These are phyloP conservation scores for Babjeviella inositovora DNA, from an alignment of 805 yeast genomes.

Conservation along the genomic window DNA sequence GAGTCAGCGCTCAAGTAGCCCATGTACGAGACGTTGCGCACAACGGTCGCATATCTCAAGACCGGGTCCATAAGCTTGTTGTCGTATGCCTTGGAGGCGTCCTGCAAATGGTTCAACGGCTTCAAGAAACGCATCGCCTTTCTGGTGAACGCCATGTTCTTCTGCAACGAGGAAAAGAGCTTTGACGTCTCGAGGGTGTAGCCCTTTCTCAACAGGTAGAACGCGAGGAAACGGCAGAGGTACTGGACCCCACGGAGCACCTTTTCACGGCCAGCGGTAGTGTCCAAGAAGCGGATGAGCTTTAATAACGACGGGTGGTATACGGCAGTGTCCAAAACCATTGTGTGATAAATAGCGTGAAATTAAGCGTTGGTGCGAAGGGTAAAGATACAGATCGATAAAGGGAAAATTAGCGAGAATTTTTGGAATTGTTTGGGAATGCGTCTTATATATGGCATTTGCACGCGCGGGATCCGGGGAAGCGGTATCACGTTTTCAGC, in stretches of 20 bases:
- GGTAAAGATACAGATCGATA: no score
- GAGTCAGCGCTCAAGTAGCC: slow-evolving; percentile 52
- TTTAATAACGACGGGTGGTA: slow-evolving; percentile 62
- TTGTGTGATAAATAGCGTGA: slow-evolving; percentile 8
- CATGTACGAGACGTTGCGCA: slow-evolving; percentile 45
- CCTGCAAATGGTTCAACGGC: slow-evolving; percentile 57
- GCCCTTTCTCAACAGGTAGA: slow-evolving; percentile 41
- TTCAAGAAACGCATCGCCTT: slow-evolving; percentile 76
- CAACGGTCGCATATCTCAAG: slow-evolving; percentile 30
- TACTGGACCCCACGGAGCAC: slow-evolving; percentile 67
- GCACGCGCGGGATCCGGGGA: no score
- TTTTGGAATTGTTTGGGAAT: no score
- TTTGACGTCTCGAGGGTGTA: slow-evolving; percentile 26
- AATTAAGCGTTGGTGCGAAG: no score
- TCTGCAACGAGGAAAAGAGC: slow-evolving; percentile 38
- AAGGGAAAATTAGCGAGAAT: no score
- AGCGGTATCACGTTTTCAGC: no score
- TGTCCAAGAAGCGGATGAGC: slow-evolving; percentile 45
- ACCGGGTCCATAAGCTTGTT: slow-evolving; percentile 55
- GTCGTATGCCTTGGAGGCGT: slow-evolving; percentile 51
- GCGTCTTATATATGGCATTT: no score
- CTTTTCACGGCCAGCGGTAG: slow-evolving; percentile 70
- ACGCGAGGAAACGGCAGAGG: slow-evolving; percentile 57
- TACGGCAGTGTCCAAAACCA: slow-evolving; percentile 54
- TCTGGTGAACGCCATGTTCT: slow-evolving; percentile 52